A percentile compares a stretch with the other conserved stretches of the same genome.
phyloP scores from a whole-genome alignment of 345 rosid genomes.

The Viola odorata region DNA sequence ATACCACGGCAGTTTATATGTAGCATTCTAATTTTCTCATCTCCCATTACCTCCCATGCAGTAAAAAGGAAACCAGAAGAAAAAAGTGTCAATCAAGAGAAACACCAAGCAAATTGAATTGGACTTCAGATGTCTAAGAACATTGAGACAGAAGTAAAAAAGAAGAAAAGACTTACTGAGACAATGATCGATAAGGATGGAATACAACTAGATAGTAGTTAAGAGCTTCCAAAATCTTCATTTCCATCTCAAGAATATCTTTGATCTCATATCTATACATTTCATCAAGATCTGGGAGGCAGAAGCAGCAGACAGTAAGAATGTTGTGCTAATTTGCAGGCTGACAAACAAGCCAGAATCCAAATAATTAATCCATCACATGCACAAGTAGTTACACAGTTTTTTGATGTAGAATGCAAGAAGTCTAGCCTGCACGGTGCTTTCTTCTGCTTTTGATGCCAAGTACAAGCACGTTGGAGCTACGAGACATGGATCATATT shows the following conservation, averaged over 20 bases:
- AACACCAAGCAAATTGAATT: not conserved
- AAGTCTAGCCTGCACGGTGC: conserved; percentile 81
- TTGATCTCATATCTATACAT: conserved; percentile 73
- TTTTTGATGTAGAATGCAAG: conserved; percentile 67
- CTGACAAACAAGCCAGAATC: not conserved
- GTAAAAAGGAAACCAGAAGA: no score
- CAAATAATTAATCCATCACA: conserved; percentile 5
- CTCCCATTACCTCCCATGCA: no score
- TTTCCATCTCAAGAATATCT: conserved; percentile 96
- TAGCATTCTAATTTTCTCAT: no score
- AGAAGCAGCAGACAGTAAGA: conserved; percentile 19
- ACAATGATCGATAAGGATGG: conserved; percentile 83
- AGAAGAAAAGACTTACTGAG: conserved; percentile 49
- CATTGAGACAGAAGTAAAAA: not conserved
- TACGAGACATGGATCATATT: conserved; percentile 89
- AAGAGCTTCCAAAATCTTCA: conserved; percentile 94
- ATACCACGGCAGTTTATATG: no score
- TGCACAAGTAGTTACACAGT: conserved; percentile 43
- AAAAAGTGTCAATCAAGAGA: not conserved
- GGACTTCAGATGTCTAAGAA: conserved; percentile 1
- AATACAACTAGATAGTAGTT: conserved; percentile 87
- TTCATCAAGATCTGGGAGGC: conserved; percentile 65
- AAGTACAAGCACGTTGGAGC: conserved; percentile 94
- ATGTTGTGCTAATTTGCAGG: conserved; percentile 13
- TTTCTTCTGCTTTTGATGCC: conserved; percentile 98